These are phyloP conservation scores for Cyclotella distinguenda DNA, from an alignment of 108 stramenopile species.

Conservation along the genomic window DNA sequence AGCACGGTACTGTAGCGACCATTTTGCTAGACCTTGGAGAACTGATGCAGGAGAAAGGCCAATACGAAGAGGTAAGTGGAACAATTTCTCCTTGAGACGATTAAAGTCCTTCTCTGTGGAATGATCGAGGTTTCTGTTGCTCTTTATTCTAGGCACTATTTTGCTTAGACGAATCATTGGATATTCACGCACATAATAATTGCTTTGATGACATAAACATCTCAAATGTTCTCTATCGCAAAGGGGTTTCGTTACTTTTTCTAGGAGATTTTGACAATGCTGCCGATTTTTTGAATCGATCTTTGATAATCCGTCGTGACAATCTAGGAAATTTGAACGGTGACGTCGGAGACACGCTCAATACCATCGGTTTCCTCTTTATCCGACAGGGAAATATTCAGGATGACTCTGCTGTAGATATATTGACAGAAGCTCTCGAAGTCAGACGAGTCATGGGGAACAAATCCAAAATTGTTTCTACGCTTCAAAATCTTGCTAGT, in stretches of 20 bases:
- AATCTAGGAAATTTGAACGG: slow-evolving; percentile 58
- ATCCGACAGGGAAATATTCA: slow-evolving; percentile 54
- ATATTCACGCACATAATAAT: slow-evolving; percentile 52
- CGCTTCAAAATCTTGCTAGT: slow-evolving; percentile 79
- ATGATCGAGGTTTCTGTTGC: not conserved
- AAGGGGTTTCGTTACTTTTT: slow-evolving; percentile 71
- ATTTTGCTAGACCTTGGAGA: slow-evolving; percentile 77
- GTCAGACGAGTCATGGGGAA: slow-evolving; percentile 65
- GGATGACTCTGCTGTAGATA: slow-evolving; percentile 55
- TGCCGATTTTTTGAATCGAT: slow-evolving; percentile 61
- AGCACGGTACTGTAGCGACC: slow-evolving; percentile 68
- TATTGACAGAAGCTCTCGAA: slow-evolving; percentile 65
- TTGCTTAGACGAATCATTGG: slow-evolving; percentile 67
- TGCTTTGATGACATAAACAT: slow-evolving; percentile 61
- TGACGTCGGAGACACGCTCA: slow-evolving; percentile 73
- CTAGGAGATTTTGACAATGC: slow-evolving; percentile 58
- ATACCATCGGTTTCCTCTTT: slow-evolving; percentile 76
- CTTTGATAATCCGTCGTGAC: slow-evolving; percentile 58
- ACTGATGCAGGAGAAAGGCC: slow-evolving; percentile 68
- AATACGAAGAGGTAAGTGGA: slow-evolving; percentile 53
- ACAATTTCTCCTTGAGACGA: not conserved
- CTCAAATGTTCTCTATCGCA: slow-evolving; percentile 66
- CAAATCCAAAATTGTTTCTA: slow-evolving; percentile 68
- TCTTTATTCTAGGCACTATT: slow-evolving; percentile 36
- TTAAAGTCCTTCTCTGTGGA: no score